Evolutionary conservation across 441 rosid species (phyloP), one percentile per base, ranked within the genome.

Genomic region (Erodium trifolium): DNA sequence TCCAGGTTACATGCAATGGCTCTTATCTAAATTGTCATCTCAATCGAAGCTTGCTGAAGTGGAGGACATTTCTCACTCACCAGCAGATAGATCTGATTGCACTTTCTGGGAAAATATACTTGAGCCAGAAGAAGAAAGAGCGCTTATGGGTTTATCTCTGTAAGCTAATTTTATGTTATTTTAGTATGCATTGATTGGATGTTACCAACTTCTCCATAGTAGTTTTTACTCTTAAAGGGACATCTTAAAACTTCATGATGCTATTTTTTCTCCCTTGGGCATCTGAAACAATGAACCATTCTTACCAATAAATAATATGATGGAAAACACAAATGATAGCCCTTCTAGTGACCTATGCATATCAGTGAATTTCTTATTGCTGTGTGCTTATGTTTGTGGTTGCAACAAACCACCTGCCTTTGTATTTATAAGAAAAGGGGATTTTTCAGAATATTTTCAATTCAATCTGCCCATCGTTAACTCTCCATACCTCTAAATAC

Each of bases 1-100:
- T 70, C 96, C 94, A 59, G 99, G 97, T 66, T 94, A 76, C 76
- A 87, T 88, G 89, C 90, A 82, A 68, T 92, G 99, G 98, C 83
- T 94, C 64, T 75, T 86, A n/a, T 82, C 98, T 6, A 94, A 94
- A 81, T 74, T 94, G 84, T 88, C 89, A 72, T 86, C 98, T 70
- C 99, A 87, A 63, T 82, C 85, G 34, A 82, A 74, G 77, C 84
- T 93, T 65, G 81, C 89, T 70, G 85, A 81, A 77, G 79, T 41
- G 63, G 82, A 78, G 67, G 82, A 76, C 70, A 67, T 41, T 13
- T 72, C 80, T 41, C 53, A 73, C 47, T 45, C 86, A 73, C 68
- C 82, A 39, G 70, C 80, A 27, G 80, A 69, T 72, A 76, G 70
- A 67, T 77, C 87, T 71, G 76, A 76, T 63, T 85, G 83, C 57